Percentiles rank a stretch among this genome's conserved stretches.
phyloP scores from a whole-genome alignment of 139 green algal species.

The Ettlia oleoabundans region DNA sequence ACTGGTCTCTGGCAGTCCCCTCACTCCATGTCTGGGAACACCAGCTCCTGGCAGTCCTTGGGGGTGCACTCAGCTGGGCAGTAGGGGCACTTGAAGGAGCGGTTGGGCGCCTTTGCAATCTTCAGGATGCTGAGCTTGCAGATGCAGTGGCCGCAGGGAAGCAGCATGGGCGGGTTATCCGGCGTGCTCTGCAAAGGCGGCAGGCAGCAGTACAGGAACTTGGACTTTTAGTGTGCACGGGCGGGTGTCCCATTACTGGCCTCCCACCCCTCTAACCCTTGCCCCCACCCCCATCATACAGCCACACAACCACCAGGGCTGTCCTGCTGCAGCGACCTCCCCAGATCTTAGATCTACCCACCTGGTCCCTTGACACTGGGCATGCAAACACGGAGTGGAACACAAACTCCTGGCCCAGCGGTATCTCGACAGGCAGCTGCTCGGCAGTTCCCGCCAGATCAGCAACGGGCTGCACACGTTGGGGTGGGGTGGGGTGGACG shows the following conservation, averaged over 20 bases:
- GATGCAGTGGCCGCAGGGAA: conserved; percentile 95
- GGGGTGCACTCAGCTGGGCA: conserved; percentile 85
- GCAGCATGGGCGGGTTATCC: conserved; percentile 92
- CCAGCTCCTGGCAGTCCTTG: conserved; percentile 65
- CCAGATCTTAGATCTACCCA: conserved; percentile 15
- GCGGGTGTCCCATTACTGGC: too few species aligned
- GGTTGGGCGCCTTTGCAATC: conserved; percentile 76
- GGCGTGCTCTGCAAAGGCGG: conserved; percentile 54
- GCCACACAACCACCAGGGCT: neutral
- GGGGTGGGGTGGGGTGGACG: neutral
- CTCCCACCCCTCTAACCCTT: neutral
- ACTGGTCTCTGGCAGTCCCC: neutral
- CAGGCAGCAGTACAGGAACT: neutral
- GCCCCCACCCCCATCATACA: neutral
- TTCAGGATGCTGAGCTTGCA: conserved; percentile 79
- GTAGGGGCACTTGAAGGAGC: conserved; percentile 96
- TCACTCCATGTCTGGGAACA: conserved; percentile 66
- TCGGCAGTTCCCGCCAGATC: conserved; percentile 32
- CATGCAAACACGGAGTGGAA: conserved; percentile 95
- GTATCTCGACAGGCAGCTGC: conserved; percentile 92
- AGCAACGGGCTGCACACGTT: neutral
- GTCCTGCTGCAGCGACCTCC: neutral
- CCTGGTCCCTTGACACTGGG: conserved; percentile 84
- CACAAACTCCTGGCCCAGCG: conserved; percentile 87
- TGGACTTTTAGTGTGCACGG: too few species aligned